Evolutionary conservation across 148 eudicot species (phyloP), one percentile per base, ranked within the genome.

Genomic region (Fagopyrum esculentum): DNA sequence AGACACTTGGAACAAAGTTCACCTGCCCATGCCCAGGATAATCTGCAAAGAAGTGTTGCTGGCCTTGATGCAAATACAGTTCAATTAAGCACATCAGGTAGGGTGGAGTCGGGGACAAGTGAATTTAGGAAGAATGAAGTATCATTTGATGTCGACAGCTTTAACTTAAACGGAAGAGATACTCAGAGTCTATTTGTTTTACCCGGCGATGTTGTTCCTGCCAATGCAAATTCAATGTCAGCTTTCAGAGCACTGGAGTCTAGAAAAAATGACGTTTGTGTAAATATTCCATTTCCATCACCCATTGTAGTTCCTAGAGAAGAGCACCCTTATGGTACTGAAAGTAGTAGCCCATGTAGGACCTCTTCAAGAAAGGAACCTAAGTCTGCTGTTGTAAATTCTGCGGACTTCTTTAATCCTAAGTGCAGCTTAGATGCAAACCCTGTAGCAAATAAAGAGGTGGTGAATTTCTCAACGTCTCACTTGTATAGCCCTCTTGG

Each of bases 401-500:
- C 81, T 19, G 77, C 84, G 75, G 78, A 78, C 54, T 19, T 75
- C 48, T 78, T 80, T 69, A 47, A 77, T 77, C 78, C 79, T 54
- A 80, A 81, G 75, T 71, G 82, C 29, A 76, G 79, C 64, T 59
- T 84, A 69, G 75, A 74, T 78, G 79, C 78, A 10, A 79, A 61
- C 77, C 75, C 77, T 74, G 73, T 76, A 45, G 54, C 68, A 45
- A 64, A 74, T 75, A 71, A 52, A 59, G 82, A 46, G 51, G 82
- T 69, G 49, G 77, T 75, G 77, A 74, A 84, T 69, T 73, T 70
- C 49, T 60, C 79, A 74, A 80, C 82, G 75, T 74, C 74, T 70
- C 77, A 75, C 77, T 78, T 83, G 66, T 75, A 59, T 82, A 69
- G 79, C 74, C 76, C 85, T 61, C 75, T 81, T 72, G 86, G 75